A percentile compares a stretch with the other conserved stretches of the same genome.
Conservation (phyloP, 2,329 filamentous ascomycete genomes). For the Aspergillus pseudotamarii region DNA sequence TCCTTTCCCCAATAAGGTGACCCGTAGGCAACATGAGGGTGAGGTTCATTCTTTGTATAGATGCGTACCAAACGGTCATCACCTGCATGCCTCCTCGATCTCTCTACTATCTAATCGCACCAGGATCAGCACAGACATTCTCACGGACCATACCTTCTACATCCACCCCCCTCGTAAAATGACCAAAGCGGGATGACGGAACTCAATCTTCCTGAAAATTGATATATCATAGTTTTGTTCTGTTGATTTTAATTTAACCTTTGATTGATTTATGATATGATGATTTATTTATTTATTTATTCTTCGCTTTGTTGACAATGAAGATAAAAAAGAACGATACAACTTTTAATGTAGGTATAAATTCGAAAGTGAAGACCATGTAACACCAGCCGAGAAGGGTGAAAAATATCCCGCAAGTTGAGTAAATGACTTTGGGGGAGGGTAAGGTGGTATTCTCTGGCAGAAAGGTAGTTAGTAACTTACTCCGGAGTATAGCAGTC, state of each 20-base stretch:
- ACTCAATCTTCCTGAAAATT: neutral
- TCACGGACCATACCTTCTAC: slow-evolving; percentile 16
- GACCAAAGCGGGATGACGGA: neutral
- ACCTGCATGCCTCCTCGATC: neutral
- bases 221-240: no score
- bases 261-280: no score
- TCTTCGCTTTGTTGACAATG: neutral
- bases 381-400: neutral
- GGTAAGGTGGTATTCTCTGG: neutral
- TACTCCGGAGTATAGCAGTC: slow-evolving; percentile 3
- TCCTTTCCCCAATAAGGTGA: neutral
- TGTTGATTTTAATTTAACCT: no score
- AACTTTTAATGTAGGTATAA: neutral
- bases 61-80: neutral
- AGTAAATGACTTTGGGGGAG: neutral
- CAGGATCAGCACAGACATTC: slow-evolving; percentile 15
- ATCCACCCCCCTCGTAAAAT: neutral
- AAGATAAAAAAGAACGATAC: neutral
- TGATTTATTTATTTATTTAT: neutral
- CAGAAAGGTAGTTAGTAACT: neutral
- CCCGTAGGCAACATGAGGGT: neutral
- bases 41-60: neutral
- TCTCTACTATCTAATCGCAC: neutral
- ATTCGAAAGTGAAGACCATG: neutral
- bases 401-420: neutral